These are phyloP conservation scores for Rugonectria rugulosa DNA, from an alignment of 2,329 filamentous ascomycete genomes.

Conservation along the genomic window DNA sequence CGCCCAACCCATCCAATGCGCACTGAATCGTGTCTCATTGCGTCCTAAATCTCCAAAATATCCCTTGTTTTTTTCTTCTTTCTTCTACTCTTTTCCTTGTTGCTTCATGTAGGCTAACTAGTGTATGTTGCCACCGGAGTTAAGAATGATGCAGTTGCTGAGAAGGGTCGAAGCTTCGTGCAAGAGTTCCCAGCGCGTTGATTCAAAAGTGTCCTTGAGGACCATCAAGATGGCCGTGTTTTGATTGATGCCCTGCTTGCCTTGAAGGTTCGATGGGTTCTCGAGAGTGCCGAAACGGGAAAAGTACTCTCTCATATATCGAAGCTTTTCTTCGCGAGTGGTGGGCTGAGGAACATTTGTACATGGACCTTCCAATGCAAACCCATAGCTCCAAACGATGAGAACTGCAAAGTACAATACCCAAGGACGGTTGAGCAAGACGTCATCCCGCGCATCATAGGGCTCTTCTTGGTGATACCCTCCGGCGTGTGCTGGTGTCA, in stretches of 20 bases:
- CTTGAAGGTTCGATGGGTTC: constrained; percentile 79
- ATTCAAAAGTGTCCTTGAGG: constrained; percentile 80
- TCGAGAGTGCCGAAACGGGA: constrained; percentile 73
- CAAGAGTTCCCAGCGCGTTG: constrained; percentile 89
- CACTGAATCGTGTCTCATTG: background rate
- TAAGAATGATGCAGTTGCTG: constrained; percentile 75
- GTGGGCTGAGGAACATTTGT: constrained; percentile 58
- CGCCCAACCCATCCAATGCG: background rate
- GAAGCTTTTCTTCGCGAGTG: constrained; percentile 71
- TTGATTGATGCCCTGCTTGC: constrained; percentile 78
- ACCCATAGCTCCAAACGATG: constrained; percentile 96
- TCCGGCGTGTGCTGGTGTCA: constrained; percentile 46
- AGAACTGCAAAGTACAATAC: constrained; percentile 92
- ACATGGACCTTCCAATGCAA: constrained; percentile 83
- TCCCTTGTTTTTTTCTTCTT: no score
- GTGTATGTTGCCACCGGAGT: constrained; percentile 41
- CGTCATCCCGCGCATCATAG: constrained; percentile 88
- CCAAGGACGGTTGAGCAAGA: constrained; percentile 91
- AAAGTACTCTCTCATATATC: constrained; percentile 83
- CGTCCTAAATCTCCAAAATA: background rate
- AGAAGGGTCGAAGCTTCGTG: constrained; percentile 85
- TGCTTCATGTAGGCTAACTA: no score
- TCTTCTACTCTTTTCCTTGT: no score
- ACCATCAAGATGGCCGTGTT: constrained; percentile 84
- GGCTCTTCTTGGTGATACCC: constrained; percentile 53